Base-by-base conservation (phyloP, 495 filamentous ascomycete genomes). In the Xylaria longipes region DNA sequence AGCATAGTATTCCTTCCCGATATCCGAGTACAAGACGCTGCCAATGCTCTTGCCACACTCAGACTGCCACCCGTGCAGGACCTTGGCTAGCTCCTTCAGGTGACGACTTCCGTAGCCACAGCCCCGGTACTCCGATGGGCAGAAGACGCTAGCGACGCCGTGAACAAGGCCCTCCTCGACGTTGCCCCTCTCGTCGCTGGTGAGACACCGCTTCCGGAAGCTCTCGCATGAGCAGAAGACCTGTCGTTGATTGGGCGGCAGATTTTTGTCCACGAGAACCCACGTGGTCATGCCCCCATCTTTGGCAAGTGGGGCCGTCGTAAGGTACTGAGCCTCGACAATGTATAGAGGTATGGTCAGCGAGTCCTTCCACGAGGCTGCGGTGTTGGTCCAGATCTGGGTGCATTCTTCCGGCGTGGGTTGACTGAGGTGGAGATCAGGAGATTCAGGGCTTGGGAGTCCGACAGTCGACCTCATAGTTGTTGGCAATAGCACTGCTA, bases 271-370 rank as follows among this genome's bases (percentile, higher is more conserved):
- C 0, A 94, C 90, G 1, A 97, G 87, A 72, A 96, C 87, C 95
- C 95, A 98, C 75, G 89, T 89, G 12, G 90, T 94, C 37, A 97
- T 81, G 4, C 89, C 90, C 33, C 91, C 92, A 76, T 95, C 82
- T 54, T 15, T 33, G 14, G 54, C 54, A 5, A 57, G 29, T 25
- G 54, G 54, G 25, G 17, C 9, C 27, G 54, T 57, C n/a, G 54
- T 33, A 14, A 29, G 54, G 29, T 57, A 17, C 27, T 57, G 54
- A 17, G 54, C 25, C 11, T 57, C 54, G 14, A 1, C 25, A 5
- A 97, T 86, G 79, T 97, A 97, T 57, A 87, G 83, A n/a, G 89
- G 81, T 3, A 90, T 65, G 3, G 87, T 80, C 17, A 97, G 81
- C 0, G 88, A 85, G 29, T 88, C 88, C 37, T 89, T 87, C 94